A percentile compares a stretch with the other conserved stretches of the same genome.
Evolutionary conservation across 176 grass and related monocot species (phyloP).

Genomic region (Saccharum spontaneum): DNA sequence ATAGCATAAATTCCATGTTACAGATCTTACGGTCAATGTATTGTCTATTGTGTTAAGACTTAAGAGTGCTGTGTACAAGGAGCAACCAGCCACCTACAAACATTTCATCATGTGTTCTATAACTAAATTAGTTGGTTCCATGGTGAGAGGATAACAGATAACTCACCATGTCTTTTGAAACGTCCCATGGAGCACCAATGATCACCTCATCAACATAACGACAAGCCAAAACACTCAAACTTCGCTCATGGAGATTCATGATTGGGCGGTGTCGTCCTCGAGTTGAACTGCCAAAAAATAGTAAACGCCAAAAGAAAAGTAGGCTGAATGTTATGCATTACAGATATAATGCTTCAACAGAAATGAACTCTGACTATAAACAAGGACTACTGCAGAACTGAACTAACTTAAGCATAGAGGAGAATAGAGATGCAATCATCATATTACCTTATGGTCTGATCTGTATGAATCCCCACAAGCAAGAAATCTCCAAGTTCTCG

Average conservation of each 20-base stretch:
- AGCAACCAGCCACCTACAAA: neutral
- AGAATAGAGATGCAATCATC: constrained; percentile 14
- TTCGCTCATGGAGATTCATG: constrained; percentile 94
- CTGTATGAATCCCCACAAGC: constrained; percentile 93
- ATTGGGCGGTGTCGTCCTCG: constrained; percentile 88
- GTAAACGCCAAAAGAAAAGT: constrained; percentile 18
- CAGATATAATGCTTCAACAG: constrained; percentile 6
- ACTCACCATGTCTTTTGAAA: constrained; percentile 94
- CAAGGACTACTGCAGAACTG: neutral
- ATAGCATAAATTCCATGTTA: neutral
- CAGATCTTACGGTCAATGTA: neutral
- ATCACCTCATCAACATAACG: constrained; percentile 98
- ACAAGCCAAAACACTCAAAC: constrained; percentile 95
- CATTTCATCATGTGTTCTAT: neutral
- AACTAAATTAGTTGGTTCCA: neutral
- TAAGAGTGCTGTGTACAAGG: neutral
- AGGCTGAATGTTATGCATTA: neutral
- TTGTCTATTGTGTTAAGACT: neutral
- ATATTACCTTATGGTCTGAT: constrained; percentile 88
- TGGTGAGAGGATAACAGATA: constrained; percentile 9
- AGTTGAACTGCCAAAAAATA: constrained; percentile 54
- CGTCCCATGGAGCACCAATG: constrained; percentile 91
- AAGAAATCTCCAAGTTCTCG: constrained; percentile 94
- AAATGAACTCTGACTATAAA: constrained; percentile 9
- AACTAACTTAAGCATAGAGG: constrained; percentile 17